Conservation (phyloP, 805 yeast species). For the Lachancea meyersii region DNA sequence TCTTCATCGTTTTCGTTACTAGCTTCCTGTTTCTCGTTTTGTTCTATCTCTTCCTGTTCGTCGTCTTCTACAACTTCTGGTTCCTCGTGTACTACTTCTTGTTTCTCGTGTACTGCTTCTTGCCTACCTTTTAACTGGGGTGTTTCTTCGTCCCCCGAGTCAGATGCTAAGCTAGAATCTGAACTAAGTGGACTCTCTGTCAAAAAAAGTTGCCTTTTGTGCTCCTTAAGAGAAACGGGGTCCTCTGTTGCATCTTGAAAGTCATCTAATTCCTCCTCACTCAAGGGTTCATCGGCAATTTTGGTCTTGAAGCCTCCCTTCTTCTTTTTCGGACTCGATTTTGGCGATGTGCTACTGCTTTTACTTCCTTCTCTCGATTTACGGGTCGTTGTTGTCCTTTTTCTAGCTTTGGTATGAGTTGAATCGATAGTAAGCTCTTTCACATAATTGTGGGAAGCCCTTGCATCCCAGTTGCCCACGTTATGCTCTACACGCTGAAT, state of each 20-base stretch:
- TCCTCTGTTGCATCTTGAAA: constrained; percentile 5
- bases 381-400: neutral
- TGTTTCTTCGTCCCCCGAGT: too few species aligned
- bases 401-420: neutral
- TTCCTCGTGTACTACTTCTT: too few species aligned
- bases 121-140: too few species aligned
- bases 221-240: neutral
- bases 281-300: neutral
- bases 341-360: neutral
- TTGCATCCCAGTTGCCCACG: constrained; percentile 10
- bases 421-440: constrained; percentile 10
- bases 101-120: too few species aligned
- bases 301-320: neutral
- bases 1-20: neutral
- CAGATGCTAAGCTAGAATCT: neutral
- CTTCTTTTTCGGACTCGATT: neutral
- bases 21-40: too few species aligned
- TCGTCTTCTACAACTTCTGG: neutral
- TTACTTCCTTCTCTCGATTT: neutral
- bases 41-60: neutral
- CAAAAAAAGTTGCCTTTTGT: neutral
- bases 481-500: constrained; percentile 9
- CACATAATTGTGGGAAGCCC: constrained; percentile 16
- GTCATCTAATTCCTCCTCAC: neutral
- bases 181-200: neutral